Evolutionary conservation across 73 alveolate genomes (phyloP), one percentile per base, ranked within the genome.

Genomic region (Paramecium pentaurelia): DNA sequence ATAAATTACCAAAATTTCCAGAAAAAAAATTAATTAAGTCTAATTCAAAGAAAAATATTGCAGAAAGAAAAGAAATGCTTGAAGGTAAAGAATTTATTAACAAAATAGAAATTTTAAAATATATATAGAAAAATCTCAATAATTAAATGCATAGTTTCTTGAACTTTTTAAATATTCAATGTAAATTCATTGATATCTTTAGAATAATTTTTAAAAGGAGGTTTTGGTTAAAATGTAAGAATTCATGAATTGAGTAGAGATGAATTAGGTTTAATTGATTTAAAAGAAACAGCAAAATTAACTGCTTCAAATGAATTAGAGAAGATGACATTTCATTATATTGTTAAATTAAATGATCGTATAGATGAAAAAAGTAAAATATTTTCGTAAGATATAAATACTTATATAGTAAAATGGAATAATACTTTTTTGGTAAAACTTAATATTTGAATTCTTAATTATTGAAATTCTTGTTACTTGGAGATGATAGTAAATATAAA

Each of bases 361-460:
- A 9, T 14, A 2, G 91, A 80, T 44, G 73, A 47, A 44, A 80
- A 58, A 80, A 47, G 91, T 22, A 80, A 40, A 80, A 80, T 47
- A 44, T 80, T 44, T 80, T 80, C 8, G 91, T 80, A 80, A 20
- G 20, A 37, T 42, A 12, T 10, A 25, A 2, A n/a, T 80, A 45
- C 2, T 3, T 30, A 34, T 14, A 2, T 45, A 80, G 91, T 44
- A 40, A 47, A 80, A 80, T 80, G 91, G 91, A 80, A 34, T 8
- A 80, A n/a, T 80, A 80, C 47, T 80, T 80, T 44, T 80, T 80
- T 80, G 91, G 91, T 27, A 80, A 80, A 45, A 80, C 30, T 6
- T 22, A 80, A 27, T 1, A 20, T 38, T 10, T 80, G 8, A 11
- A 28, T 8, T 80, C 37, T 1, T 6, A 38, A 8, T n/a, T 80